These are phyloP conservation scores for Neurospora sp. DNA, from an alignment of 495 filamentous ascomycete genomes.

Conservation along the genomic window DNA sequence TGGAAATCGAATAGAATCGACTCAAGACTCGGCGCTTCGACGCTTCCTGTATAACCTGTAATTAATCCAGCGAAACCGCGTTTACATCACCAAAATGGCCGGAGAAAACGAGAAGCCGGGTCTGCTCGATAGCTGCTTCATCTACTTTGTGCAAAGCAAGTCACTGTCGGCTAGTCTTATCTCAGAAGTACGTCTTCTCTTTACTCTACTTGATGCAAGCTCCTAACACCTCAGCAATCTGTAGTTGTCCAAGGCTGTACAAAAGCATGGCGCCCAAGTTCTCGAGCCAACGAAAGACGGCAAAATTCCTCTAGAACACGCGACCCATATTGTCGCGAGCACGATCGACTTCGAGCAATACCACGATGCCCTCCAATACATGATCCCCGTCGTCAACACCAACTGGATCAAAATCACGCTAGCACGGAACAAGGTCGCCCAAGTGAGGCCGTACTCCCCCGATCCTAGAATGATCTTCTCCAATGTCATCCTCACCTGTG, in stretches of 20 bases:
- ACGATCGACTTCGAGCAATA: constrained; percentile 87
- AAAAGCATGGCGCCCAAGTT: constrained; percentile 46
- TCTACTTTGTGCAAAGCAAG: constrained; percentile 37
- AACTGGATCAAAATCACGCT: constrained; percentile 68
- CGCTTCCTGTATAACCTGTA: background rate
- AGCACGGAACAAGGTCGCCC: constrained; percentile 56
- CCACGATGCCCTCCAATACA: constrained; percentile 51
- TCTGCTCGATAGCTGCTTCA: constrained; percentile 29
- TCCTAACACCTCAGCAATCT: constrained; percentile 18
- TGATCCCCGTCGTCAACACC: constrained; percentile 78
- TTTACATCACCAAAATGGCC: constrained; percentile 28
- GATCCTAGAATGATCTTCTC: constrained; percentile 87
- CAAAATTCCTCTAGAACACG: constrained; percentile 42
- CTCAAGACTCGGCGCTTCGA: background rate
- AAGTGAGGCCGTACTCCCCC: constrained; percentile 74
- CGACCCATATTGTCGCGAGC: constrained; percentile 76
- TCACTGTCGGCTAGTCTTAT: constrained; percentile 31
- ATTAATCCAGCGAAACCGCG: background rate
- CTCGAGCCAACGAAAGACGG: constrained; percentile 33
- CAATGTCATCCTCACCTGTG: constrained; percentile 62
- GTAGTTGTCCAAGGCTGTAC: constrained; percentile 37
- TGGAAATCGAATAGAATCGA: constrained; percentile 2
- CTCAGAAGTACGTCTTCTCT: constrained; percentile 29
- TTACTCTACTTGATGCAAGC: background rate
- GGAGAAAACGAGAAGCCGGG: constrained; percentile 12